A percentile compares a stretch with the other conserved stretches of the same genome.
Conservation (phyloP, 495 filamentous ascomycete species). For the Hyphodiscus hymeniophilus region DNA sequence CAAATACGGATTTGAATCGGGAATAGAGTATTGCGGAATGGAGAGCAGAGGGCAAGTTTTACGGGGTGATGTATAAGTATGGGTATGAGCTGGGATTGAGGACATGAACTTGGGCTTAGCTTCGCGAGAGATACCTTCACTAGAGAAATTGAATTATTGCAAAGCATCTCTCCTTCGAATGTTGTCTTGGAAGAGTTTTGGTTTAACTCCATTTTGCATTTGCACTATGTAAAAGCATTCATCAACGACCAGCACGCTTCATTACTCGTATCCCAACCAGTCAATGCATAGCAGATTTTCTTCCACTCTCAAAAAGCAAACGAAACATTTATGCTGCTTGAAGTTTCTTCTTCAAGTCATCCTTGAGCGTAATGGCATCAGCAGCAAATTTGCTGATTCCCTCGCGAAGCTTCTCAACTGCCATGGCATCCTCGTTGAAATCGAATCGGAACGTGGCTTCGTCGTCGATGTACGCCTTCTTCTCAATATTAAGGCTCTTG, state of each 20-base stretch:
- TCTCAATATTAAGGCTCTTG: constrained; percentile 61
- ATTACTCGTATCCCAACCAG: too few species aligned
- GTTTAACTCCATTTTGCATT: neutral
- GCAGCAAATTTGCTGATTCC: constrained; percentile 99
- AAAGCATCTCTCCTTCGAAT: too few species aligned
- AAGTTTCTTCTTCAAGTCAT: constrained; percentile 82
- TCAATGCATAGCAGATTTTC: too few species aligned
- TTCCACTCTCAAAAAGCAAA: neutral
- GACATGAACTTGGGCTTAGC: too few species aligned
- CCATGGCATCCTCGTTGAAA: constrained; percentile 99
- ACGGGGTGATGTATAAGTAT: neutral
- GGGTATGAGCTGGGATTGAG: too few species aligned
- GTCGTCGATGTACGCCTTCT: constrained; percentile 84
- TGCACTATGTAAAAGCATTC: too few species aligned
- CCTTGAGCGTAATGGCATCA: constrained; percentile 89
- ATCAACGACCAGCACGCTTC: too few species aligned
- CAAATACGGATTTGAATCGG: constrained; percentile 2
- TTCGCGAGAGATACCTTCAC: too few species aligned
- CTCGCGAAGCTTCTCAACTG: constrained; percentile 95
- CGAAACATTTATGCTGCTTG: constrained; percentile 14
- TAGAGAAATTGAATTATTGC: too few species aligned
- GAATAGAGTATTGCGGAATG: neutral
- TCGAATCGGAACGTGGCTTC: constrained; percentile 93
- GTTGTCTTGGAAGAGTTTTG: too few species aligned
- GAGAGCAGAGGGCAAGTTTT: neutral